A percentile compares a stretch with the other conserved stretches of the same genome.
These are phyloP conservation scores for Cercophora sp. DNA, from an alignment of 495 filamentous ascomycete genomes.

Conservation along the genomic window DNA sequence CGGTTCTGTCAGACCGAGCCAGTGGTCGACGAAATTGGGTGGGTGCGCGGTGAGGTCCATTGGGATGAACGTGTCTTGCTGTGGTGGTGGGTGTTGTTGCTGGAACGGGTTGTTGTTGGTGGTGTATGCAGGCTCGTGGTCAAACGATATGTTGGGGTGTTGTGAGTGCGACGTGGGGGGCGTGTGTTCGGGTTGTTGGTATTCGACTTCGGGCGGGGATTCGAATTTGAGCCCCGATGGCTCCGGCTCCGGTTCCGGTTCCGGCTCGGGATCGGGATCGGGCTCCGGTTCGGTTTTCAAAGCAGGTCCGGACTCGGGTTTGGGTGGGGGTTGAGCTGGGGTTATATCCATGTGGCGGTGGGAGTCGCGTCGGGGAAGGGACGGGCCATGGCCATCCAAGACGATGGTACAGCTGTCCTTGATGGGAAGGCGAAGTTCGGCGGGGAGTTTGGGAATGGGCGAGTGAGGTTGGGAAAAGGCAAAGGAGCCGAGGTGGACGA, in stretches of 20 bases:
- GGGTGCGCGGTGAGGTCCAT: background rate
- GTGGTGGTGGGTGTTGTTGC: background rate
- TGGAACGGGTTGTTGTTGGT: background rate
- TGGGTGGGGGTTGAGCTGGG: background rate
- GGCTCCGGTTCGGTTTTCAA: background rate
- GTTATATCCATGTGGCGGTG: background rate
- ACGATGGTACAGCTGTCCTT: constrained; percentile 7
- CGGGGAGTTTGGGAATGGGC: constrained; percentile 6
- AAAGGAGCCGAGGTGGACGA: constrained; percentile 8
- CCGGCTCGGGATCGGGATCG: background rate
- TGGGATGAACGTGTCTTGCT: background rate
- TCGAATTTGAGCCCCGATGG: background rate
- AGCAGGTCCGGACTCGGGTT: background rate
- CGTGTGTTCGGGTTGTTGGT: background rate
- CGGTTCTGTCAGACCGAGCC: constrained; percentile 5
- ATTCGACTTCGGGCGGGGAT: background rate
- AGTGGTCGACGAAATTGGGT: background rate
- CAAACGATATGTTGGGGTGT: no score
- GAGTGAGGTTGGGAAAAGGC: constrained; percentile 9
- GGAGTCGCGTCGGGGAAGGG: background rate
- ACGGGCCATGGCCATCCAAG: constrained; percentile 1
- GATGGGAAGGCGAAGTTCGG: constrained; percentile 5
- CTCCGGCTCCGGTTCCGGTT: background rate
- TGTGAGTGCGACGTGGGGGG: background rate
- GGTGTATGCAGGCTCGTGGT: no score